Evolutionary conservation across 1,284 basidiomycete species (phyloP), one percentile per base, ranked within the genome.

Genomic region (Malassezia pachydermatis): DNA sequence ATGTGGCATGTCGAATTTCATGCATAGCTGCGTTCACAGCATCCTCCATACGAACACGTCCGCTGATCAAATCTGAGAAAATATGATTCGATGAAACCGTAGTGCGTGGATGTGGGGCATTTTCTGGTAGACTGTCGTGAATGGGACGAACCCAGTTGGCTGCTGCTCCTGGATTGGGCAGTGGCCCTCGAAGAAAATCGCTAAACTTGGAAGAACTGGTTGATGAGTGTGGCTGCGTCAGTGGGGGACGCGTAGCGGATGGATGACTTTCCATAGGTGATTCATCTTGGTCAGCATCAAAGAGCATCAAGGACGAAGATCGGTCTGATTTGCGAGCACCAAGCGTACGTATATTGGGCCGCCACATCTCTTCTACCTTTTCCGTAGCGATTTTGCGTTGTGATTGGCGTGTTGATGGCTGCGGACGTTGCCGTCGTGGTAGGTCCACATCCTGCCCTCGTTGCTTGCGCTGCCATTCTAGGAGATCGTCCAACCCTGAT

Each of bases 131-230:
- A 36, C 51, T 54, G 34, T 65, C 67, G 28, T 61, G 53, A 25
- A 70, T 70, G 1, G 67, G 67, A 5, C 66, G 51, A 5, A 62
- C 59, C 67, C 67, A 70, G 38, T 69, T 62, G 36, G 57, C 54
- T 5, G 67, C 67, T 0, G 64, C 58, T 11, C 67, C 67, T 0
- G 64, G 25, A 38, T 70, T 70, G 7, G 66, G 50, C 0, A 59
- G 57, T 24, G 67, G 41, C 2, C 66, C 65, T 2, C 59, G 64
- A 1, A 61, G 59, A 10, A 70, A 36, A n/a, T 70, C 63, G 33
- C 64, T 53, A 8, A 68, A 29, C 24, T 40, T 13, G n/a, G n/a
- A n/a, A n/a, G n/a, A n/a, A n/a, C n/a, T n/a, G n/a, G n/a, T n/a
- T n/a, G n/a, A n/a, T n/a, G n/a, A n/a, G n/a, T n/a, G n/a, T n/a